Base-by-base conservation (phyloP, 1,284 basidiomycete species). In the Cystobasidium pallidum region DNA sequence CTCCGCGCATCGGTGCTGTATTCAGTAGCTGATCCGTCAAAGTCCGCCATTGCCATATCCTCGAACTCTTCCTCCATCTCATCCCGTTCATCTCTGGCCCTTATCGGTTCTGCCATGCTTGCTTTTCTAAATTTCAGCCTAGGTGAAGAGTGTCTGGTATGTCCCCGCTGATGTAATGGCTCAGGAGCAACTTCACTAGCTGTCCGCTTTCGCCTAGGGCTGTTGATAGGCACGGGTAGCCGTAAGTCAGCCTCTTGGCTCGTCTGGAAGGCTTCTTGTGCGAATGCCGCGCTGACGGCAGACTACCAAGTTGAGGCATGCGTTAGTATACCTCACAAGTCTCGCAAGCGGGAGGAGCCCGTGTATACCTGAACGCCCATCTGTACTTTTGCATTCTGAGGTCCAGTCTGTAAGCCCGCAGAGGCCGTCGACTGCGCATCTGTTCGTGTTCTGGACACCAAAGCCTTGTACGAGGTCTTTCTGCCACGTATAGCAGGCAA, bases 11-110 rank as follows among this genome's bases (percentile, higher is more conserved):
- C 62, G 11, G 43, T 51, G 24, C 62, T 64, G 26, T 47, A 64
- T 26, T 64, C 24, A 3, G 62, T 64, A 34, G 62, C 62, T 24
- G 62, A 64, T 10, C 45, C 62, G n/a, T 64, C 62, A 24, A 36
- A 24, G 45, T 64, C 62, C 3, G 24, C 45, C 19, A 26, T 43
- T 13, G 6, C 43, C 26, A 43, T 17, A 30, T 47, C 62, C 26
- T 47, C 36, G 6, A 39, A 13, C 36, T 39, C 61, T 45, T 21
- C 62, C 26, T 61, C 58, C 36, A 43, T 43, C 21, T 61, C 58
- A 51, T 64, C 62, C 19, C 39, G 17, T 19, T 64, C 62, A 21
- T 64, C 47, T 43, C 26, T 30, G 6, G 45, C 32, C 26, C 62
- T 3, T 3, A 64, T 51, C 30, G 26, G 24, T 36, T 30, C 26